Conservation (phyloP, 2,329 filamentous ascomycete genomes). For the Endocalyx cinctus region DNA sequence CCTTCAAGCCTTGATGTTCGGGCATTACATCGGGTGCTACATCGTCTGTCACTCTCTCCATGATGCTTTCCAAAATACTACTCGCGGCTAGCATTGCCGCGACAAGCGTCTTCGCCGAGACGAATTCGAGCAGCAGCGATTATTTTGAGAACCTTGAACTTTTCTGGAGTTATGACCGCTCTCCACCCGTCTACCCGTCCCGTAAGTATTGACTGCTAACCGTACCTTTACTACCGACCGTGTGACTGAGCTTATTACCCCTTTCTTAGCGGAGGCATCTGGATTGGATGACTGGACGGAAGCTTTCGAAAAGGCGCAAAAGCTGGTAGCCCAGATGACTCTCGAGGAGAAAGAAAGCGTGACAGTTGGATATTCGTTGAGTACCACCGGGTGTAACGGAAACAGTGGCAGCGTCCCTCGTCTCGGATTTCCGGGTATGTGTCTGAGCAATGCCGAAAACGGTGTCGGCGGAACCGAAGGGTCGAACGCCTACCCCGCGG, state of each 20-base stretch:
- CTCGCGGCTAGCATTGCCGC: too few species aligned
- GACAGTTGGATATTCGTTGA: constrained; percentile 33
- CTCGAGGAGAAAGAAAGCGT: constrained; percentile 59
- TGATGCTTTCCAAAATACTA: too few species aligned
- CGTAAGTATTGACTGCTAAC: constrained; percentile 16
- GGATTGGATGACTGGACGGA: constrained; percentile 47
- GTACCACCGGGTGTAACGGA: constrained; percentile 48
- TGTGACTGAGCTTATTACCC: constrained; percentile 19
- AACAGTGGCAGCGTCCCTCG: constrained; percentile 42
- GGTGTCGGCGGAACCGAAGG: constrained; percentile 44
- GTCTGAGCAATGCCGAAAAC: constrained; percentile 46
- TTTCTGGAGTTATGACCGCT: too few species aligned
- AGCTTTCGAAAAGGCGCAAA: constrained; percentile 54
- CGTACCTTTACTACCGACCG: not conserved
- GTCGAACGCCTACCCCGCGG: constrained; percentile 44
- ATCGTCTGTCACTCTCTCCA: too few species aligned
- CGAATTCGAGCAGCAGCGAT: too few species aligned
- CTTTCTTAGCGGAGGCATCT: constrained; percentile 24
- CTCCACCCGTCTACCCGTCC: constrained; percentile 23
- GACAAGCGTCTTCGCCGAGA: too few species aligned
- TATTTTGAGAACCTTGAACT: too few species aligned
- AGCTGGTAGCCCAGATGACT: constrained; percentile 57
- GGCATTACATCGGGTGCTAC: too few species aligned
- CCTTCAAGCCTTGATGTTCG: too few species aligned
- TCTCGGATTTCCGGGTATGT: constrained; percentile 42